A percentile compares a stretch with the other conserved stretches of the same genome.
Conservation (phyloP, 805 yeast genomes). For the Ogataea henricii region DNA sequence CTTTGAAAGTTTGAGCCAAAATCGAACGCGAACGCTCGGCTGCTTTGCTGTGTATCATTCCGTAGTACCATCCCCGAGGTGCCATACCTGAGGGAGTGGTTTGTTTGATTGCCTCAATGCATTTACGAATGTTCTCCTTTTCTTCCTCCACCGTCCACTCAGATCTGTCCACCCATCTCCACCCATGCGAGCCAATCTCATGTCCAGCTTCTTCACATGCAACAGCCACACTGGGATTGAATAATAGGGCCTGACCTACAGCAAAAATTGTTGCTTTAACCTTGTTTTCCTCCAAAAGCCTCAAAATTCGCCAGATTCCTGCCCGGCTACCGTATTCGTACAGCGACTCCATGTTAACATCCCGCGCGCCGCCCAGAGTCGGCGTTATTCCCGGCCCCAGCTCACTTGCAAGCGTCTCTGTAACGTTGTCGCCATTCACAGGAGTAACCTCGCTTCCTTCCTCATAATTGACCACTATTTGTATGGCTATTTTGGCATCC, state of each 20-base stretch:
- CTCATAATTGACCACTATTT: slow-evolving; percentile 31
- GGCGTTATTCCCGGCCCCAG: slow-evolving; percentile 21
- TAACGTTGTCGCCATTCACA: slow-evolving; percentile 18
- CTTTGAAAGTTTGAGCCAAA: slow-evolving; percentile 21
- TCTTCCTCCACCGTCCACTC: slow-evolving; percentile 35
- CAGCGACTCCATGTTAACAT: slow-evolving; percentile 20
- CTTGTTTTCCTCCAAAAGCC: slow-evolving; percentile 35
- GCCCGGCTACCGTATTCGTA: slow-evolving; percentile 24
- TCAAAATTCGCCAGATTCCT: slow-evolving; percentile 28
- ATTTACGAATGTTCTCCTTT: slow-evolving; percentile 32
- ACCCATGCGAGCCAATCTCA: slow-evolving; percentile 41
- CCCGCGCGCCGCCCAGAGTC: slow-evolving; percentile 14
- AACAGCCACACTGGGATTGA: slow-evolving; percentile 36
- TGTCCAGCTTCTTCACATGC: slow-evolving; percentile 40
- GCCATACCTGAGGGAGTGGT: slow-evolving; percentile 32
- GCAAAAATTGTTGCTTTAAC: slow-evolving; percentile 38
- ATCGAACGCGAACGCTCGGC: slow-evolving; percentile 26
- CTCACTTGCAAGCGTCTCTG: slow-evolving; percentile 20
- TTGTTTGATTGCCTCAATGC: slow-evolving; percentile 32
- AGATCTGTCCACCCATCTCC: slow-evolving; percentile 40
- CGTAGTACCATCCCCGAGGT: slow-evolving; percentile 41
- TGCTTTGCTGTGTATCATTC: slow-evolving; percentile 32
- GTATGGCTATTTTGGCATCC: slow-evolving; percentile 25
- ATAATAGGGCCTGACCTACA: slow-evolving; percentile 40
- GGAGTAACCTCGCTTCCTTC: slow-evolving; percentile 31